These are phyloP conservation scores for Ceriops zippeliana DNA, from an alignment of 345 rosid genomes.

Conservation along the genomic window DNA sequence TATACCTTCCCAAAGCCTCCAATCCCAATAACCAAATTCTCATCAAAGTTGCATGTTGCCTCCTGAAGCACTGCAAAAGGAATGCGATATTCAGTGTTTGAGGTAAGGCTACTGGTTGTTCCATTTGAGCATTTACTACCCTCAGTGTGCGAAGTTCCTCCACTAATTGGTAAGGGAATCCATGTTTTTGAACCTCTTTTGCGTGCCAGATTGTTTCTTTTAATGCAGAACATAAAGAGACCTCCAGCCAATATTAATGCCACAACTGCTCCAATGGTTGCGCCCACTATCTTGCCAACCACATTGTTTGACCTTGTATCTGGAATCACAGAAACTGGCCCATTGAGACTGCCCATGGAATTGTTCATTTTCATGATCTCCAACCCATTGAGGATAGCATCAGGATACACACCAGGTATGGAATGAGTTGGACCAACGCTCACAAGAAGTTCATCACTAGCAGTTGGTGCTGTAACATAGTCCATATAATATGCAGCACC, in stretches of 20 bases:
- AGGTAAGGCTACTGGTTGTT: constrained; percentile 42
- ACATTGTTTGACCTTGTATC: constrained; percentile 40
- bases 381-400: constrained; percentile 68
- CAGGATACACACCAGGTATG: constrained; percentile 25
- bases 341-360: constrained; percentile 47
- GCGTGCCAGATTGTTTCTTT: constrained; percentile 25
- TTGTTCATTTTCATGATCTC: constrained; percentile 77
- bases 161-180: constrained; percentile 52
- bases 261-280: constrained; percentile 30
- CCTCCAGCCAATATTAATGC: constrained; percentile 39
- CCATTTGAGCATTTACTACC: constrained; percentile 55
- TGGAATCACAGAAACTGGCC: constrained; percentile 4
- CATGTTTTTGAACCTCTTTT: constrained; percentile 59
- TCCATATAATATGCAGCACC: constrained; percentile 47
- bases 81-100: constrained; percentile 48
- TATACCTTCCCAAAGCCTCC: constrained; percentile 86
- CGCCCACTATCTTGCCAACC: constrained; percentile 42
- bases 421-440: constrained; percentile 45
- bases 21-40: constrained; percentile 58
- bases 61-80: constrained; percentile 55
- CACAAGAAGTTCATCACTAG: constrained; percentile 41
- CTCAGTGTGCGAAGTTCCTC: constrained; percentile 40
- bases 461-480: constrained; percentile 33
- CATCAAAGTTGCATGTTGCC: constrained; percentile 71
- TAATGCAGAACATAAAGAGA: constrained; percentile 38